Conservation (phyloP, 306 rosid genomes). For the Medicago ruthenica region DNA sequence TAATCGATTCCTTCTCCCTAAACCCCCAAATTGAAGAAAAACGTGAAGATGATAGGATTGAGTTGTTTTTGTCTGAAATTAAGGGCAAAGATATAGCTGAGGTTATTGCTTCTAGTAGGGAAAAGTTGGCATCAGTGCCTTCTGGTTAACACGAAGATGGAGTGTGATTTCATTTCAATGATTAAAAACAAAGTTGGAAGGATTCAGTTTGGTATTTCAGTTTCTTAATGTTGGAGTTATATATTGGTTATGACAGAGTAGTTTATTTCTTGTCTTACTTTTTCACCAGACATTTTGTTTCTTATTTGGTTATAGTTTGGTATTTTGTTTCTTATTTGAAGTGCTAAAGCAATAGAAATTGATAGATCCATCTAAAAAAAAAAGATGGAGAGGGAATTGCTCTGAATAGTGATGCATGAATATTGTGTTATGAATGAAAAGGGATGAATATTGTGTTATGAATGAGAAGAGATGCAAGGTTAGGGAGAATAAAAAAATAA, state of each 20-base stretch:
- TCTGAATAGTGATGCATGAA: too few species aligned
- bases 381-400: too few species aligned
- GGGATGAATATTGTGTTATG: too few species aligned
- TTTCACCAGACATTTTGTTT: background rate
- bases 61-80: slow-evolving; percentile 59
- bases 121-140: slow-evolving; percentile 77
- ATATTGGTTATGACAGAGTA: background rate
- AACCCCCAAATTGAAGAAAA: too few species aligned
- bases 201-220: slow-evolving; percentile 29
- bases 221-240: slow-evolving; percentile 33
- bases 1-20: too few species aligned
- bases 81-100: slow-evolving; percentile 74
- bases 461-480: too few species aligned
- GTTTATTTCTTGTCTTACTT: background rate
- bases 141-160: slow-evolving; percentile 55
- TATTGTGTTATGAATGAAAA: too few species aligned
- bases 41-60: slow-evolving; percentile 63
- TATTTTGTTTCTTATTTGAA: too few species aligned
- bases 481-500: too few species aligned
- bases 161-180: background rate
- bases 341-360: too few species aligned
- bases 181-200: slow-evolving; percentile 8
- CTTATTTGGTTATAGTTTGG: too few species aligned
- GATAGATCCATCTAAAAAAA: too few species aligned
- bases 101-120: slow-evolving; percentile 74